Evolutionary conservation across 768 basidiomycete species (phyloP), one percentile per base, ranked within the genome.

Genomic region (Termitomyces titanicus): DNA sequence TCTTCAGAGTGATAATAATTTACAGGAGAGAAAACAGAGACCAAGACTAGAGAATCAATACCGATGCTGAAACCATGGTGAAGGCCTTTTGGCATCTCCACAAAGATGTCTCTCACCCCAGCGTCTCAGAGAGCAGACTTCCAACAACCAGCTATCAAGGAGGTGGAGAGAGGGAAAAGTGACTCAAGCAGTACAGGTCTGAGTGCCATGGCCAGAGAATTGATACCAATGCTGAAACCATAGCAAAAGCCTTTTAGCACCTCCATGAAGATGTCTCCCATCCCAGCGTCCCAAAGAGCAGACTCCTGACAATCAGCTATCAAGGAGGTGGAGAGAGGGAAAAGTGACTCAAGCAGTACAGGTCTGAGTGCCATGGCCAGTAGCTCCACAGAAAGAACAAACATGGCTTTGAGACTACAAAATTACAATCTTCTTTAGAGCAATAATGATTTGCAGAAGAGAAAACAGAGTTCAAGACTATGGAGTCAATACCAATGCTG

Each of bases 61-160:
- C 64, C 64, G 29, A 64, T 38, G 22, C 31, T 33, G 51, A 66
- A 66, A 20, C 64, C 61, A 38, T 61, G 18, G 3, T 51, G 35
- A 33, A 67, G 42, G 24, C 63, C 63, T 11, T 27, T 27, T 3
- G 59, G 63, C n/a, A 67, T 54, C 13, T 38, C 45, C 13, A 12
- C 22, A 12, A 51, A 39, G 53, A 22, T 1, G 27, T 42, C 62
- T 64, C 66, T 9, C 31, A 38, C 7, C 40, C 40, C 44, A 53
- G 59, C 8, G 5, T 9, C 3, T 29, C 29, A 29, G 9, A 29
- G 29, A 3, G 29, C 29, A 3, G 29, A 3, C 29, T 29, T 9
- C 29, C 29, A 15, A 5, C 12, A 11, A 18, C 12, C 12, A 11
- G 12, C 15, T 13, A 18, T 38, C 9, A 64, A 59, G 1, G 58